phyloP scores from a whole-genome alignment of 495 filamentous ascomycete genomes.

The Tuber umbilicatum region DNA sequence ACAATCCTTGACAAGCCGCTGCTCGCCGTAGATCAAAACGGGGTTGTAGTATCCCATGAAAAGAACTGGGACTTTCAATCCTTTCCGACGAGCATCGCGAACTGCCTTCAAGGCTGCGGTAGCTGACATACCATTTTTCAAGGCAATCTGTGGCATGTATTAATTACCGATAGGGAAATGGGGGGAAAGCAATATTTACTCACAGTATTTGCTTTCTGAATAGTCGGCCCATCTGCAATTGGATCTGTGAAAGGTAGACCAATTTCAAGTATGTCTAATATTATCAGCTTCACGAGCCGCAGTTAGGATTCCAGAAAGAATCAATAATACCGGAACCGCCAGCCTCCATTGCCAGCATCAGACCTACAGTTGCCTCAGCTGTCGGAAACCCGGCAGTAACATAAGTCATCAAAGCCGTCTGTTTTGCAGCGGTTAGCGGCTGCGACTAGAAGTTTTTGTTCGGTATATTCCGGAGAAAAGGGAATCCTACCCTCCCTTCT shows the following conservation, averaged over 20 bases:
- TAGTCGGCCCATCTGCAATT: conserved; percentile 90
- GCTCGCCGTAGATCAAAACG: conserved; percentile 84
- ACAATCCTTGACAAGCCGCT: conserved; percentile 76
- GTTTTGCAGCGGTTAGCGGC: conserved; percentile 32
- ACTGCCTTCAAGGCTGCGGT: conserved; percentile 70
- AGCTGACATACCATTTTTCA: conserved; percentile 82
- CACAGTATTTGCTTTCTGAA: conserved; percentile 83
- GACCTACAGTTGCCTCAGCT: conserved; percentile 69
- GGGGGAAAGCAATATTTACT: neutral
- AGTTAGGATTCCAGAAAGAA: neutral
- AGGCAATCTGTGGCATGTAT: conserved; percentile 50
- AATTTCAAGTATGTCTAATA: conserved; percentile 69
- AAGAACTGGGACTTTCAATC: conserved; percentile 72
- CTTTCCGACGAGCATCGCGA: conserved; percentile 63
- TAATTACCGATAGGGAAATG: neutral
- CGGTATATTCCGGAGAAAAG: conserved; percentile 19
- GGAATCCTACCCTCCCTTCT: conserved; percentile 54
- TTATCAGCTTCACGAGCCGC: neutral
- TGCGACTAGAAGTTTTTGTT: conserved; percentile 33
- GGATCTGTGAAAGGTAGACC: conserved; percentile 96
- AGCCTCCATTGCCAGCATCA: conserved; percentile 81
- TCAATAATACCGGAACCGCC: conserved; percentile 74
- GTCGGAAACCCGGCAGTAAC: conserved; percentile 91
- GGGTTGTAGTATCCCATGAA: conserved; percentile 99
- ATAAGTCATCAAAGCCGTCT: conserved; percentile 85